Conservation (phyloP, 768 basidiomycete species). For the Trichaptum fuscoviolaceum region DNA sequence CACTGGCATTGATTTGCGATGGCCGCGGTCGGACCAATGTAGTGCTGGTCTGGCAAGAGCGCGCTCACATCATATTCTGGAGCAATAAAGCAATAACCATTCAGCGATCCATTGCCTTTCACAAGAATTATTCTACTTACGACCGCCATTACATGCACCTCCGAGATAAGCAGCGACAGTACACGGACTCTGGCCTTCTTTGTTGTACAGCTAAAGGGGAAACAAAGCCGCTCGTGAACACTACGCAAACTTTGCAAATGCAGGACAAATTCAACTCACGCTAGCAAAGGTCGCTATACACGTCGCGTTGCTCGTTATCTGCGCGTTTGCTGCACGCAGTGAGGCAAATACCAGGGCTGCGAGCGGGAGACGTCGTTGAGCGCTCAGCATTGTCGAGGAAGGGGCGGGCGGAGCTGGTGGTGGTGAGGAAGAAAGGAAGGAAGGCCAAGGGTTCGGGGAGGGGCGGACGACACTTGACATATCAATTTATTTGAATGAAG, state of each 20-base stretch:
- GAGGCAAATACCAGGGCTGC: background rate
- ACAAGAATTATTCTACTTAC: slow-evolving; percentile 21
- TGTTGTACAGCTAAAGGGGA: slow-evolving; percentile 37
- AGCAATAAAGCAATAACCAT: background rate
- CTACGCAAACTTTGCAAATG: background rate
- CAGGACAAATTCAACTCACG: background rate
- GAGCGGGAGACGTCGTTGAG: background rate
- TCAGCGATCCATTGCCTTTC: background rate
- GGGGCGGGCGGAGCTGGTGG: background rate
- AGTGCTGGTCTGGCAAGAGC: slow-evolving; percentile 30
- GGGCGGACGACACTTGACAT: background rate
- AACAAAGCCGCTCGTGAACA: background rate
- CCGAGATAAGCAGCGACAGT: slow-evolving; percentile 37
- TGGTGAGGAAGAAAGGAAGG: background rate
- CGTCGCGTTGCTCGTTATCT: slow-evolving; percentile 3
- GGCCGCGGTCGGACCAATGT: slow-evolving; percentile 33
- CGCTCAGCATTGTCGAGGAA: background rate
- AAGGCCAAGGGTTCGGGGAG: background rate
- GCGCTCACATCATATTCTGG: slow-evolving; percentile 31
- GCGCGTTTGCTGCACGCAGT: background rate
- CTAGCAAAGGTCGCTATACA: background rate
- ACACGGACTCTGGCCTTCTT: slow-evolving; percentile 37
- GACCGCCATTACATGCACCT: slow-evolving; percentile 34
- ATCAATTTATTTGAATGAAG: background rate
- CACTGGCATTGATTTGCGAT: slow-evolving; percentile 41